A percentile compares a stretch with the other conserved stretches of the same genome.
Conservation (phyloP, 495 filamentous ascomycete genomes). For the Penicillium cataractarum region DNA sequence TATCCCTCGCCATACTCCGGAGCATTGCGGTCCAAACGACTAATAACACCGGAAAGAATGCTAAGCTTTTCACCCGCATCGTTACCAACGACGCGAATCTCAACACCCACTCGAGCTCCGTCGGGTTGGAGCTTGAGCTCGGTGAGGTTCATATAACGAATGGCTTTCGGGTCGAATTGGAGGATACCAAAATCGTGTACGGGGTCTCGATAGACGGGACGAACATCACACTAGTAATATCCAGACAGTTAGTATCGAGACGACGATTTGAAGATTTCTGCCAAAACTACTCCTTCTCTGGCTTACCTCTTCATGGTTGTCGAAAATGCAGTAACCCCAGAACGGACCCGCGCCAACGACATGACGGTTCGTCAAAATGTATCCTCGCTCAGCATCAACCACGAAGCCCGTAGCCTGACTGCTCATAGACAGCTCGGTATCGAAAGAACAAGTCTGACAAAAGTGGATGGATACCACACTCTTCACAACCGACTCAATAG, state of each 20-base stretch:
- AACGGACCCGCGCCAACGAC: slow-evolving; percentile 97
- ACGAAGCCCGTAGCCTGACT: slow-evolving; percentile 98
- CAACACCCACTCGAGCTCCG: slow-evolving; percentile 82
- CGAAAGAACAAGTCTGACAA: slow-evolving; percentile 97
- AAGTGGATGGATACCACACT: slow-evolving; percentile 98
- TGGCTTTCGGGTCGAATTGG: slow-evolving; percentile 89
- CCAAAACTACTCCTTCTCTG: not conserved
- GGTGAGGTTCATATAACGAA: slow-evolving; percentile 92
- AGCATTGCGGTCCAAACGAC: slow-evolving; percentile 91
- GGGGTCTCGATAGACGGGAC: slow-evolving; percentile 97
- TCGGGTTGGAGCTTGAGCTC: slow-evolving; percentile 85
- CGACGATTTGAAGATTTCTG: not conserved
- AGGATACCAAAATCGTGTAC: slow-evolving; percentile 99
- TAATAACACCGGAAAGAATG: slow-evolving; percentile 97
- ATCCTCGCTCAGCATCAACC: slow-evolving; percentile 93
- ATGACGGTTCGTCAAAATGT: slow-evolving; percentile 87
- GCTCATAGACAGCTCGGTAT: slow-evolving; percentile 89
- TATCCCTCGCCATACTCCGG: slow-evolving; percentile 98
- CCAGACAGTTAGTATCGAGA: not conserved
- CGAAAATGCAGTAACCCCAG: slow-evolving; percentile 96
- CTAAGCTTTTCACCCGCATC: slow-evolving; percentile 98
- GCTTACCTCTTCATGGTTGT: slow-evolving; percentile 88
- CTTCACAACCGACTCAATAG: slow-evolving; percentile 88
- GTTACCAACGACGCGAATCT: slow-evolving; percentile 97
- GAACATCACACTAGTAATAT: slow-evolving; percentile 78